Conservation (phyloP, 768 basidiomycete genomes). For the Cystobasidium tubakii region DNA sequence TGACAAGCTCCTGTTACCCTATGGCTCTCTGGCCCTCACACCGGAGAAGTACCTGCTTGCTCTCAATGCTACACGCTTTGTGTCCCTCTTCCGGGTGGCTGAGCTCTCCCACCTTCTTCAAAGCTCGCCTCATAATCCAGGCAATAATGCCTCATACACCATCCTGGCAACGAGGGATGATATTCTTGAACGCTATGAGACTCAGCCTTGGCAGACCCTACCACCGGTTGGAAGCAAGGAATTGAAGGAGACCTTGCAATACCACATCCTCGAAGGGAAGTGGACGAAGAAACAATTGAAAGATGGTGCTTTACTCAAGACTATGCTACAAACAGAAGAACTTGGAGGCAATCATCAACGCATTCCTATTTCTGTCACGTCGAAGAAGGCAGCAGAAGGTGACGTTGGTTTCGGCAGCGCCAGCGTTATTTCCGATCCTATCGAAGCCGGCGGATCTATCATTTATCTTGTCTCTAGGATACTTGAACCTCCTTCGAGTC, state of each 20-base stretch:
- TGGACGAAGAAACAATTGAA: slow-evolving; percentile 66
- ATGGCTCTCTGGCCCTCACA: slow-evolving; percentile 68
- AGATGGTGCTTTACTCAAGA: slow-evolving; percentile 71
- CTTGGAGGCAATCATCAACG: slow-evolving; percentile 54
- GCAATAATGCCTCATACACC: slow-evolving; percentile 57
- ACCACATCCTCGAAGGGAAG: slow-evolving; percentile 84
- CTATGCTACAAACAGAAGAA: slow-evolving; percentile 67
- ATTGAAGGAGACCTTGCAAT: slow-evolving; percentile 67
- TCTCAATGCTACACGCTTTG: slow-evolving; percentile 83
- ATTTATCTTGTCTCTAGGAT: slow-evolving; percentile 85
- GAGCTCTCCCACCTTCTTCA: slow-evolving; percentile 56
- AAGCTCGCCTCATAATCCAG: slow-evolving; percentile 52
- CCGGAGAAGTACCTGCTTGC: slow-evolving; percentile 92
- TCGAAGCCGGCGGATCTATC: slow-evolving; percentile 67
- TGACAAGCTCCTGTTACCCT: slow-evolving; percentile 71
- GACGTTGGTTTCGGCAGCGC: slow-evolving; percentile 77
- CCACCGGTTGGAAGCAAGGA: slow-evolving; percentile 65
- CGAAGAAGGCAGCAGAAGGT: slow-evolving; percentile 47
- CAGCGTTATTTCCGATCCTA: slow-evolving; percentile 71
- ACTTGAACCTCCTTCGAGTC: slow-evolving; percentile 72
- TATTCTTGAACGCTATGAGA: slow-evolving; percentile 54
- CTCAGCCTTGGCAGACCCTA: slow-evolving; percentile 46
- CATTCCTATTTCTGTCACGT: slow-evolving; percentile 48
- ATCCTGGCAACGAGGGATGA: slow-evolving; percentile 89
- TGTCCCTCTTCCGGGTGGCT: slow-evolving; percentile 77